phyloP scores from a whole-genome alignment of 2,329 filamentous ascomycete genomes.

The Hymenoscyphus scutula region DNA sequence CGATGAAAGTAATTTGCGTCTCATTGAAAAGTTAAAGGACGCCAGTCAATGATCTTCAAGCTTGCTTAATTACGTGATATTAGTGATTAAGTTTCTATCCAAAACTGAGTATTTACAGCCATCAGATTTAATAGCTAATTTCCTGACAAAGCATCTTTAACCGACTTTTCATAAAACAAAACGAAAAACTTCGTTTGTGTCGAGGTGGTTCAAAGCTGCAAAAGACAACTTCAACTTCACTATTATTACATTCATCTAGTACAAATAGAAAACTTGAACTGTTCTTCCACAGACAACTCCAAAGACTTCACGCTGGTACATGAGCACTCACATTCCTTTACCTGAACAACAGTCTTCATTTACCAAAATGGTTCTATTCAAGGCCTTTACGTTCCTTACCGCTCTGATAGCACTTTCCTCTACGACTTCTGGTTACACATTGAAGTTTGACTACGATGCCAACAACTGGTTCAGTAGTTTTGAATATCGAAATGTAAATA shows the following conservation, averaged over 20 bases:
- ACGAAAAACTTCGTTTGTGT: too few species aligned
- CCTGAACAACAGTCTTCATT: background rate
- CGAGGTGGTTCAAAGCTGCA: too few species aligned
- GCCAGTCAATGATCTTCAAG: too few species aligned
- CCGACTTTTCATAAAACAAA: too few species aligned
- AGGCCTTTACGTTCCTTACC: background rate
- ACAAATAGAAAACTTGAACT: too few species aligned
- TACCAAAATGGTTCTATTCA: background rate
- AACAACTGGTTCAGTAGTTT: conserved; percentile 29
- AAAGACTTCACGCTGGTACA: background rate
- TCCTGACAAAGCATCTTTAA: too few species aligned
- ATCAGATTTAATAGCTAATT: too few species aligned
- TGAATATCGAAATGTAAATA: conserved; percentile 18
- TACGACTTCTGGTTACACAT: conserved; percentile 16
- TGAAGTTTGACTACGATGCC: conserved; percentile 21
- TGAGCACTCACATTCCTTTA: background rate
- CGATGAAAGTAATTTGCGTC: too few species aligned
- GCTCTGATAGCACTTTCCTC: background rate
- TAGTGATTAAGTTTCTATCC: too few species aligned
- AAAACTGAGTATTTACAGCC: too few species aligned
- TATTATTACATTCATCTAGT: background rate
- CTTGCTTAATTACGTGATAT: too few species aligned
- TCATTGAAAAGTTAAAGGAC: too few species aligned
- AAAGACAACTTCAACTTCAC: background rate
- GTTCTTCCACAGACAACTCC: background rate